Evolutionary conservation across 23 red algal genomes (phyloP).

Genomic region (Chondrus crispus): DNA sequence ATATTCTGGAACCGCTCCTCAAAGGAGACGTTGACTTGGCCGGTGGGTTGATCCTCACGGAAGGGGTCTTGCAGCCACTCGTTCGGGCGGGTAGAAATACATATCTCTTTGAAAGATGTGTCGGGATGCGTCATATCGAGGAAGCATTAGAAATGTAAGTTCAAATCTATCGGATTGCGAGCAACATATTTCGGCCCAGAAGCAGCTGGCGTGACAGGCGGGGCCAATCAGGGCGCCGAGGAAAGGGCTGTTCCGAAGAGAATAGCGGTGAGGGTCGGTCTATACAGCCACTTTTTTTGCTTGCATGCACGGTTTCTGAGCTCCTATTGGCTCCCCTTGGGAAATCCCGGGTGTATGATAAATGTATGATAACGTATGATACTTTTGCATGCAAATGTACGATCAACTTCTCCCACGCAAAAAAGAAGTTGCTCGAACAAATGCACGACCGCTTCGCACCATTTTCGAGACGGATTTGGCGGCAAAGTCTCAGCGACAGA

Average conservation of each 20-base stretch:
- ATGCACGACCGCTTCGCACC: too few relatives aligned
- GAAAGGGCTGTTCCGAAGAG: too few relatives aligned
- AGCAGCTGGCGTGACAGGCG: background rate
- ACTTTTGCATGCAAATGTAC: too few relatives aligned
- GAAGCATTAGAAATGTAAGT: background rate
- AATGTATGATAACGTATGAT: too few relatives aligned
- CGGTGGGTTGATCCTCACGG: conserved; percentile 53
- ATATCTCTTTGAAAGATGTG: conserved; percentile 42
- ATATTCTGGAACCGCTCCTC: conserved; percentile 65
- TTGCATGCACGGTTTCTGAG: too few relatives aligned
- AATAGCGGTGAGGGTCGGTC: background rate
- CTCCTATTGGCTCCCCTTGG: background rate
- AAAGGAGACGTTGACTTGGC: conserved; percentile 59
- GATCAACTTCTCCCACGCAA: too few relatives aligned
- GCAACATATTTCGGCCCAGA: conserved; percentile 31
- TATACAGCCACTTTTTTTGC: too few relatives aligned
- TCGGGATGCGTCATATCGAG: background rate
- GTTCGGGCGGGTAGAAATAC: too few relatives aligned
- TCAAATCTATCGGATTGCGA: background rate
- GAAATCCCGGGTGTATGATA: background rate
- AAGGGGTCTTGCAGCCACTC: conserved; percentile 35
- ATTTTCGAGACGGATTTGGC: too few relatives aligned
- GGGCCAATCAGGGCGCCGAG: too few relatives aligned
- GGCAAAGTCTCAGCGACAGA: too few relatives aligned
- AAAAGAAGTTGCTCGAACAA: too few relatives aligned